Base-by-base conservation (phyloP, 1,284 basidiomycete genomes). In the Leccinum subfulvum region DNA sequence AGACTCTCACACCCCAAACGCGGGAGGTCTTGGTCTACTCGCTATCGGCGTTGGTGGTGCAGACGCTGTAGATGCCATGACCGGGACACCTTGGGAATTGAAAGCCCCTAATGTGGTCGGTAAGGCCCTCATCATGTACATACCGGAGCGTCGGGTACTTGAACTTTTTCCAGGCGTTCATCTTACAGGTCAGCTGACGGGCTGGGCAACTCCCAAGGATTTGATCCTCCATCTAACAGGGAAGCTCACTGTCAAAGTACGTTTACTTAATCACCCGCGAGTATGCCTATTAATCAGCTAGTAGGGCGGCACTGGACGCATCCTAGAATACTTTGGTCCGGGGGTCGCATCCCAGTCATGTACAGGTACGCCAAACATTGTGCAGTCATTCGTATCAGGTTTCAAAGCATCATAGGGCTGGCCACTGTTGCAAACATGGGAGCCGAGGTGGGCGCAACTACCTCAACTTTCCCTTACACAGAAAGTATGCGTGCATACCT, bases 341-440 rank as follows among this genome's bases (percentile, higher is more conserved):
- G 97, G 97, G 21, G 93, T 99, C 10, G 83, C 84, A 63, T 83
- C 83, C 59, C 95, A 98, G 71, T 97, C 96, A 28, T 98, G 96
- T 74, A 99, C 97, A 65, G 96, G 94, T 83, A 71, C 58, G 77
- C 58, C n/a, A 18, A 62, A 35, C 41, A 21, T 35, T 33, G 5
- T 58, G n/a, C 14, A 6, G 21, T 37, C 18, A 21, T 7, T 47
- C 4, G 4, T 41, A 33, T 11, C 8, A 51, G 14, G 16, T 51
- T 39, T 59, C 6, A 26, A 57, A 52, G 6, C 18, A 39, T 61
- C 56, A 23, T 60, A 91, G 90, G 94, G 67, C 78, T 98, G 58
- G 95, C 96, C 0, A 98, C 95, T 4, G 92, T 98, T 65, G 91
- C 94, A 62, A 98, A 98, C 79, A 99, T 99, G 97, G 97, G 97